Conservation (phyloP, 805 yeast species). For the Komagataella phaffii region DNA sequence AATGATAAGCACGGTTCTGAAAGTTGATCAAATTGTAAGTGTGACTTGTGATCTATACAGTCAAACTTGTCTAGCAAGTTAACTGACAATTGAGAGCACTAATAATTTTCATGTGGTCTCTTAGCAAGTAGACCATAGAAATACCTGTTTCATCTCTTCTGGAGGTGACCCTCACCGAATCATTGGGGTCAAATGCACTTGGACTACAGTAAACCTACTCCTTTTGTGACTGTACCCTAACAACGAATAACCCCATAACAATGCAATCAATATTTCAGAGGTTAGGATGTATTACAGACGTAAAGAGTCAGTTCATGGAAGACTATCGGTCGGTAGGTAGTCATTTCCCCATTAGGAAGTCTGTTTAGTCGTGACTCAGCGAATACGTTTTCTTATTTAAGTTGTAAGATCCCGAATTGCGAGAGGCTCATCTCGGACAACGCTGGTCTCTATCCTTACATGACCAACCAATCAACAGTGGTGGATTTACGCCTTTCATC, state of each 20-base stretch:
- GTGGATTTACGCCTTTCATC: constrained; percentile 1
- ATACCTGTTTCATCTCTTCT: too few species aligned
- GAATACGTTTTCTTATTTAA: neutral
- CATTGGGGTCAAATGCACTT: too few species aligned
- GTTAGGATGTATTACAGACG: neutral
- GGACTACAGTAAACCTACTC: neutral
- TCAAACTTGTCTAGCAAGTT: too few species aligned
- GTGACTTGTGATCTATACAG: too few species aligned
- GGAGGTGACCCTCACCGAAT: too few species aligned
- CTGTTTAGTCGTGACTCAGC: neutral
- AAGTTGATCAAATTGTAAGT: neutral
- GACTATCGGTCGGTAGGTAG: neutral
- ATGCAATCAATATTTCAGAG: neutral
- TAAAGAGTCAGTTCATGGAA: neutral
- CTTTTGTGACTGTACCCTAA: too few species aligned
- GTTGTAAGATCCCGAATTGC: neutral
- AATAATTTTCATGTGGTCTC: too few species aligned
- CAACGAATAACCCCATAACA: neutral
- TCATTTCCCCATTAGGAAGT: neutral
- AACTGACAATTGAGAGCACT: too few species aligned
- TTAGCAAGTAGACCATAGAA: too few species aligned
- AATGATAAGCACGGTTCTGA: neutral
- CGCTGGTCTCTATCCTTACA: neutral
- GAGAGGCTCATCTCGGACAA: neutral
- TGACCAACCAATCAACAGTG: constrained; percentile 1